phyloP scores from a whole-genome alignment of 73 alveolate genomes.

The Durusdinium trenchii region DNA sequence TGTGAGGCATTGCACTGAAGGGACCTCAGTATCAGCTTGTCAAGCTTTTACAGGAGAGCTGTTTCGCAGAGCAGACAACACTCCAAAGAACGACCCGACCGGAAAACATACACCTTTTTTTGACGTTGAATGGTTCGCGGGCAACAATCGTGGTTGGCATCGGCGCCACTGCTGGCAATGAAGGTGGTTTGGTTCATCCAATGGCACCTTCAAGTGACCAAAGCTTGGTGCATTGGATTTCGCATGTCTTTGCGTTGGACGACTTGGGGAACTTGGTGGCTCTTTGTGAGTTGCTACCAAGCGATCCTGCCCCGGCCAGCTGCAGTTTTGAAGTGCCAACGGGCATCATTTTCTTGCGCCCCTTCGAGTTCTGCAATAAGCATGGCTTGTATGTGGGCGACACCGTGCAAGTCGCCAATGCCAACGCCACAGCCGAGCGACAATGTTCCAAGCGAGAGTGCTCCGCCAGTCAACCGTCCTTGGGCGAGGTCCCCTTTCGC shows the following conservation, averaged over 20 bases:
- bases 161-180: conserved; percentile 56
- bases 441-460: conserved; percentile 69
- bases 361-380: conserved; percentile 53
- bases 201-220: conserved; percentile 29
- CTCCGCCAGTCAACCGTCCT: conserved; percentile 71
- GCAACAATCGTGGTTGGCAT: conserved; percentile 78
- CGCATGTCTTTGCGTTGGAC: conserved; percentile 52
- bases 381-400: conserved; percentile 85
- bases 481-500: conserved; percentile 40
- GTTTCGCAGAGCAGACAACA: conserved; percentile 39
- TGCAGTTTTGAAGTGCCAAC: conserved; percentile 25
- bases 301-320: conserved; percentile 4
- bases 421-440: conserved; percentile 34
- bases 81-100: conserved; percentile 30
- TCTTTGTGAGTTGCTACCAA: conserved; percentile 67
- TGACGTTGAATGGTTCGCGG: conserved; percentile 18
- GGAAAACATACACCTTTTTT: conserved; percentile 57
- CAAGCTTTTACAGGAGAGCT: conserved; percentile 85
- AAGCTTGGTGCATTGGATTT: conserved; percentile 25
- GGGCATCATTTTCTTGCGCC: conserved; percentile 60
- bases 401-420: conserved; percentile 55
- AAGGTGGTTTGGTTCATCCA: conserved; percentile 1
- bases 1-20: conserved; percentile 61
- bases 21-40: conserved; percentile 75
- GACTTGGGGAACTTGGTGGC: conserved; percentile 93